Base-by-base conservation (phyloP, 257 asterid species). In the Solanum medicagineum region DNA sequence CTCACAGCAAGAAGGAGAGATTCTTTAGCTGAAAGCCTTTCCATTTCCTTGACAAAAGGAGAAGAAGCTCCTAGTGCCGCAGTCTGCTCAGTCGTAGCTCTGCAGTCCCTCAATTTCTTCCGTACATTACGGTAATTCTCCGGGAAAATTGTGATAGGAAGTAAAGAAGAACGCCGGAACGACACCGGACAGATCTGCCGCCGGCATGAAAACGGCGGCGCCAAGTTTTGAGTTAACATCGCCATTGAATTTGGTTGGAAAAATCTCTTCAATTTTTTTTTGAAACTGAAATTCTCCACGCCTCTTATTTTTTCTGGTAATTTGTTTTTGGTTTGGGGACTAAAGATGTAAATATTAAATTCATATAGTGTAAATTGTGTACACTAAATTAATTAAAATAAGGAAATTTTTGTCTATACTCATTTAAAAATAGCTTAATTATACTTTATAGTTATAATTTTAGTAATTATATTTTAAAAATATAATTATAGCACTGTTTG, bases 21-120 rank as follows among this genome's bases (percentile, higher is more conserved):
- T 86, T 95, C 98, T 89, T 96, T 96, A 81, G 99, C 98, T 44
- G 98, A 90, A 53, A 96, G 93, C 81, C 99, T 93, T 77, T 96
- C 95, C 93, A 96, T 93, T 85, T 94, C 98, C 80, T 91, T 93
- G 82, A 95, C 95, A 89, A 93, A 96, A 84, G 94, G 95, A 79
- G 98, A 92, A 10, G 94, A 89, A 66, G 97, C 90, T 10, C 94
- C 90, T 12, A 96, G 98, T 88, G 90, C 93, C 47, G 85, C 88
- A 9, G 15, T 87, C 89, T 91, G 92, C 90, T 89, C 89, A 89
- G 90, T 96, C 97, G 91, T 91, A 36, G 97, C 94, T 88, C 86
- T 88, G 51, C 89, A 88, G 66, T 69, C 22, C 44, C 79, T 83
- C 8, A 13, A 17, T 1, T 80, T 84, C 80, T 22, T 83, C 60